Percentiles rank a stretch among this genome's conserved stretches.
These are phyloP conservation scores for Yamadazyma atmosphaerica DNA, from an alignment of 1,139 yeast genomes.

Conservation along the genomic window DNA sequence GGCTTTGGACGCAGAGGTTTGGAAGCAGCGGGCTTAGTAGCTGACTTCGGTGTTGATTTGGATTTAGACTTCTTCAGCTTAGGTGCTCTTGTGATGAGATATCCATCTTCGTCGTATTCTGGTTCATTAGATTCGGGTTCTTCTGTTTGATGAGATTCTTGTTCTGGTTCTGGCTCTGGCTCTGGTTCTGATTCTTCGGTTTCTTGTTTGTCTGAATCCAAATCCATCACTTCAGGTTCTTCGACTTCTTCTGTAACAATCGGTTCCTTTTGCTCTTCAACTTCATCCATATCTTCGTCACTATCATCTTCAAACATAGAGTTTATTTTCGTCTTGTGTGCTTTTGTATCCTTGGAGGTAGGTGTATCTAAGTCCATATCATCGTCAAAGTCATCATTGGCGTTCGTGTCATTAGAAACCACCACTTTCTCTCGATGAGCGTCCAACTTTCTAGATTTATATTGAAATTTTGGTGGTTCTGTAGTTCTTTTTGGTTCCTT, in stretches of 20 bases:
- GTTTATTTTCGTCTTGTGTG: conserved; percentile 11
- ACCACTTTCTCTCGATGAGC: conserved; percentile 37
- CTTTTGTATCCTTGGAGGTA: conserved; percentile 4
- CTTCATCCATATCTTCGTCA: conserved; percentile 14
- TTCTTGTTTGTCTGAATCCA: no score
- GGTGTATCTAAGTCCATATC: conserved; percentile 10
- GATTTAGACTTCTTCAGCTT: conserved; percentile 15
- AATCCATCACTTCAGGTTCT: background rate
- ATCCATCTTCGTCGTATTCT: conserved; percentile 45
- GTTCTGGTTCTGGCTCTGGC: conserved; percentile 9
- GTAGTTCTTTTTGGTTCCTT: conserved; percentile 6
- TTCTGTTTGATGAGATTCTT: conserved; percentile 11
- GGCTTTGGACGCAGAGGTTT: conserved; percentile 5
- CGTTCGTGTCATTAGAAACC: conserved; percentile 23
- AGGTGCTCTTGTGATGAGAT: conserved; percentile 28
- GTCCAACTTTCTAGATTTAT: conserved; percentile 41
- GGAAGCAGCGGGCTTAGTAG: conserved; percentile 2
- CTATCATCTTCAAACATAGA: conserved; percentile 19
- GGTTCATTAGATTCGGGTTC: conserved; percentile 12
- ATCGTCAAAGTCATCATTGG: conserved; percentile 19
- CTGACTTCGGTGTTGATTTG: conserved; percentile 13
- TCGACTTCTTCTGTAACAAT: conserved; percentile 3
- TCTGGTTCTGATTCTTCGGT: conserved; percentile 3
- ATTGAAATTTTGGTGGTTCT: conserved; percentile 26
- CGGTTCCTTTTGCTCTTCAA: conserved; percentile 10